Evolutionary conservation across 1,284 basidiomycete species (phyloP).

Genomic region (Ganoderma sinense): DNA sequence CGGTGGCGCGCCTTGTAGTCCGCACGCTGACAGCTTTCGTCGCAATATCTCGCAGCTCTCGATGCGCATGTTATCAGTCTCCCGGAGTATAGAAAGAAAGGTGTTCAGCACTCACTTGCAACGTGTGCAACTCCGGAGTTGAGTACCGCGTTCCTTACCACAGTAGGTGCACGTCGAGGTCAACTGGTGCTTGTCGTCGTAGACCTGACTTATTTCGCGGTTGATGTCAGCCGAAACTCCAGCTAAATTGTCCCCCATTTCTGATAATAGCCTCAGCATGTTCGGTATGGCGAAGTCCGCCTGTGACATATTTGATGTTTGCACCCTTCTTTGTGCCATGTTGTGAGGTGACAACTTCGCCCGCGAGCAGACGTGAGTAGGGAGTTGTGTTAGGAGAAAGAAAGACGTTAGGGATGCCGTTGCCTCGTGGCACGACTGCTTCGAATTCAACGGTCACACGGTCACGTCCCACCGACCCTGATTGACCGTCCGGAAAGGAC

Average conservation of each 20-base stretch:
- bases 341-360: too few relatives aligned
- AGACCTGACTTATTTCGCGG: not conserved
- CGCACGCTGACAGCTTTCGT: constrained; percentile 19
- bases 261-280: constrained; percentile 1
- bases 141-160: not conserved
- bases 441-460: too few relatives aligned
- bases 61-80: not conserved
- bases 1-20: constrained; percentile 24
- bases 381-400: too few relatives aligned
- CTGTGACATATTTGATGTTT: too few relatives aligned
- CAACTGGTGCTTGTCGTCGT: not conserved
- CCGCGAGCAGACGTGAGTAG: too few relatives aligned
- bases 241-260: not conserved
- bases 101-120: not conserved
- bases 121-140: not conserved
- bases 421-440: too few relatives aligned
- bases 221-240: not conserved
- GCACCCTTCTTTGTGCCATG: too few relatives aligned
- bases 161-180: not conserved
- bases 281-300: not conserved
- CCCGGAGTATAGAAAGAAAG: too few relatives aligned
- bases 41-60: constrained; percentile 24
- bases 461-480: too few relatives aligned
- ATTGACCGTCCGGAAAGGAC: too few relatives aligned
- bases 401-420: too few relatives aligned